A percentile compares a stretch with the other conserved stretches of the same genome.
Conservation (phyloP, 495 filamentous ascomycete species). For the Hypomontagnella monticulosa region DNA sequence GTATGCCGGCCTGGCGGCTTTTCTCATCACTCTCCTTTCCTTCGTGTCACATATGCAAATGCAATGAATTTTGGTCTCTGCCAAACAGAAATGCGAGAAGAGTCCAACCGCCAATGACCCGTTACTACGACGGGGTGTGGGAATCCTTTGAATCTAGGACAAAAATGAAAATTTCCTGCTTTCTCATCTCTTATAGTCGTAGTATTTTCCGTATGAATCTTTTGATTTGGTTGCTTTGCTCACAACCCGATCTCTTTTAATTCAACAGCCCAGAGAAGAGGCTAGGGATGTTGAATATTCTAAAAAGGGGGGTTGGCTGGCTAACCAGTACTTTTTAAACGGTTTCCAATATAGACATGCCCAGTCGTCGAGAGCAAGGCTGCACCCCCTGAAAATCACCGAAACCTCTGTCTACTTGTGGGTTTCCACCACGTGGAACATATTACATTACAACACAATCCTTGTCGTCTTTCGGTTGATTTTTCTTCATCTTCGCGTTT, state of each 20-base stretch:
- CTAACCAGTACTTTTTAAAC: slow-evolving; percentile 27
- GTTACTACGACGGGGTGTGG: slow-evolving; percentile 18
- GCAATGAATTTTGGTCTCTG: slow-evolving; percentile 36
- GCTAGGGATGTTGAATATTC: slow-evolving; percentile 28
- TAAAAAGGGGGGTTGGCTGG: slow-evolving; percentile 18
- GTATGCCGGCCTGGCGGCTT: neutral
- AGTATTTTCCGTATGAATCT: slow-evolving; percentile 15
- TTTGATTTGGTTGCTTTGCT: slow-evolving; percentile 5
- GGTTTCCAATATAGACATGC: slow-evolving; percentile 34
- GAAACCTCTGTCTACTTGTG: neutral
- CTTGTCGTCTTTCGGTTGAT: slow-evolving; percentile 59
- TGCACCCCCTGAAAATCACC: neutral
- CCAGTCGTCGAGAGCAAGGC: slow-evolving; percentile 6
- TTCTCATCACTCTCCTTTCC: slow-evolving; percentile 13
- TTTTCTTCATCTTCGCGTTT: slow-evolving; percentile 62
- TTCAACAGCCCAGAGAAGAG: neutral
- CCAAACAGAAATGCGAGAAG: slow-evolving; percentile 34
- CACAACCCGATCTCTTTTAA: slow-evolving; percentile 7
- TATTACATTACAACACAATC: slow-evolving; percentile 69
- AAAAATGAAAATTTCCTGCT: slow-evolving; percentile 35
- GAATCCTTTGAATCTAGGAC: slow-evolving; percentile 31
- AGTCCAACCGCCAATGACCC: slow-evolving; percentile 29
- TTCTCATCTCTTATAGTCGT: slow-evolving; percentile 11
- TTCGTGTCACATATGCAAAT: slow-evolving; percentile 39
- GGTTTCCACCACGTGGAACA: slow-evolving; percentile 16